A percentile compares a stretch with the other conserved stretches of the same genome.
phyloP scores from a whole-genome alignment of 2,329 filamentous ascomycete genomes.

The Cadophora luteo-olivacea region DNA sequence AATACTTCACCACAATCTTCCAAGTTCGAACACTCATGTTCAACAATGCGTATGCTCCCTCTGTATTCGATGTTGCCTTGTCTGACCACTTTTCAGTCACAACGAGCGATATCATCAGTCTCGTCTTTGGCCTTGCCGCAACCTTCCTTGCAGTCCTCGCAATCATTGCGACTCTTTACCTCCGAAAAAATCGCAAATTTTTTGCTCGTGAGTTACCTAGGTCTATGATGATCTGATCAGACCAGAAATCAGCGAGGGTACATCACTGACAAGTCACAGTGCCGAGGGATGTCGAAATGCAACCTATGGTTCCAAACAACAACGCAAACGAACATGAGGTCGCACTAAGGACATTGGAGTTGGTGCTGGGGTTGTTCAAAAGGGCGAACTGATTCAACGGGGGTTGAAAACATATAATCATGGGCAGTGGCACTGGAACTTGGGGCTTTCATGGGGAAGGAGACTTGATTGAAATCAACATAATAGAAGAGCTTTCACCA shows the following conservation, averaged over 20 bases:
- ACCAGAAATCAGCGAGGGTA: no score
- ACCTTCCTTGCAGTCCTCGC: not conserved
- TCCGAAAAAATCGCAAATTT: not conserved
- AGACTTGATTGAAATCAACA: not conserved
- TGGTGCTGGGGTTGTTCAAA: not conserved
- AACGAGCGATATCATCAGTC: not conserved
- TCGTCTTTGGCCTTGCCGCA: not conserved
- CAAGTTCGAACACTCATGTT: no score
- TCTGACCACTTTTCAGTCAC: not conserved
- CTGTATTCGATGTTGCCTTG: not conserved
- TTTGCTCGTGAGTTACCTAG: not conserved
- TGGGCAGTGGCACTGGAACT: no score
- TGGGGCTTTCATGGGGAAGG: not conserved
- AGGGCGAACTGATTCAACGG: not conserved
- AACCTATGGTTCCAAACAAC: not conserved
- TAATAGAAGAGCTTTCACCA: not conserved
- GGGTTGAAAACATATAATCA: no score
- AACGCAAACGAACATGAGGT: not conserved
- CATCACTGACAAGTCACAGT: not conserved
- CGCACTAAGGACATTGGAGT: not conserved
- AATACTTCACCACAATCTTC: no score
- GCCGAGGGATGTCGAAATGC: not conserved
- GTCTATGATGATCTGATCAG: no score
- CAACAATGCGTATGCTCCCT: not conserved
- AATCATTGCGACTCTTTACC: not conserved